phyloP scores from a whole-genome alignment of 1,284 basidiomycete genomes.

The Earliella scabrosa region DNA sequence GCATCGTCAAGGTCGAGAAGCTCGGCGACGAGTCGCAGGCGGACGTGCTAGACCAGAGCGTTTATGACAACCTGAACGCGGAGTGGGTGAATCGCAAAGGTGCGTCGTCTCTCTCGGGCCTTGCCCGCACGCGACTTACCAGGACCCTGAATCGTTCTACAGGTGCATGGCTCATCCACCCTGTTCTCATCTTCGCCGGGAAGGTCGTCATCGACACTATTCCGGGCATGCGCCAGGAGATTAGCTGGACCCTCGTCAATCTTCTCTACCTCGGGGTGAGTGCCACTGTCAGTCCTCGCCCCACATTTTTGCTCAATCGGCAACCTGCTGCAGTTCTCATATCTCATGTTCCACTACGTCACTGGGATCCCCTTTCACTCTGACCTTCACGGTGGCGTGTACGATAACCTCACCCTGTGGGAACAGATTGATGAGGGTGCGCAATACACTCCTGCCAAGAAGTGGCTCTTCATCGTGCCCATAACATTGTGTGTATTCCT shows the following conservation, averaged over 20 bases:
- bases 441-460: slow-evolving; percentile 98
- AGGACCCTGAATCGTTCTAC: neutral
- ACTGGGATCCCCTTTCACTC: slow-evolving; percentile 97
- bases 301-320: slow-evolving; percentile 1
- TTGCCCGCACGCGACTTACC: neutral
- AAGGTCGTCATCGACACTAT: slow-evolving; percentile 95
- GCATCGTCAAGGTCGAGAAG: slow-evolving; percentile 88
- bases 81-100: slow-evolving; percentile 99
- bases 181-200: slow-evolving; percentile 88
- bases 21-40: slow-evolving; percentile 81
- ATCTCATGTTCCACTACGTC: slow-evolving; percentile 99
- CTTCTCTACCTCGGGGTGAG: slow-evolving; percentile 90
- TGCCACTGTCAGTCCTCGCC: slow-evolving; percentile 21
- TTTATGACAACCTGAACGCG: slow-evolving; percentile 91
- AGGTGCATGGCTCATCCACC: slow-evolving; percentile 99
- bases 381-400: slow-evolving; percentile 87
- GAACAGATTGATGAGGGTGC: slow-evolving; percentile 99
- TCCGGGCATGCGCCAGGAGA: slow-evolving; percentile 92
- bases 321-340: slow-evolving; percentile 70
- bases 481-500: slow-evolving; percentile 78
- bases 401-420: slow-evolving; percentile 98
- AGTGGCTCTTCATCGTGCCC: slow-evolving; percentile 94
- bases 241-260: slow-evolving; percentile 97
- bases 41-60: slow-evolving; percentile 80
- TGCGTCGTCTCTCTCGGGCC: slow-evolving; percentile 40